Base-by-base conservation (phyloP, 2,329 filamentous ascomycete species). In the Colletotrichum tropicicola region DNA sequence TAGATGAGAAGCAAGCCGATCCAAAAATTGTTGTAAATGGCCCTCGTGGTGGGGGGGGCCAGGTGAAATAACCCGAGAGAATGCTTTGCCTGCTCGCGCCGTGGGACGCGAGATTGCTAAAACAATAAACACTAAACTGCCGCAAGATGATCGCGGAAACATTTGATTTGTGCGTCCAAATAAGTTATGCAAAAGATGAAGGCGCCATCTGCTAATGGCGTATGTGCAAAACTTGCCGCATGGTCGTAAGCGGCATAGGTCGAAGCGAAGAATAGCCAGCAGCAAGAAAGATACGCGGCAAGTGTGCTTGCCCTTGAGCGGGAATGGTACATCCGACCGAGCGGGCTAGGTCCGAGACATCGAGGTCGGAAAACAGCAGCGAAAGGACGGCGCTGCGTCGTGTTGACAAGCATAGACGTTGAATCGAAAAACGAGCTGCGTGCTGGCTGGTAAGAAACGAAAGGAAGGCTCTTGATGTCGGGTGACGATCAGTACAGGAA, bases 401-500 rank as follows among this genome's bases (percentile, higher is more conserved):
- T 58, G n/a, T 64, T 52, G 52, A 45, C 63, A 63, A 48, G 63
- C 59, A 52, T 48, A n/a, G 28, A 43, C 27, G 54, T 68, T 43
- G 62, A 68, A 61, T 45, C 59, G 61, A 61, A 66, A 19, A 53
- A 66, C 35, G 15, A 54, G 58, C 30, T 52, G 55, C 53, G 9
- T 61, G 64, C 48, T 67, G 61, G 55, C 49, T 49, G 43, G 39
- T 32, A 58, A 44, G 52, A 64, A 66, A n/a, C 43, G 67, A 71
- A 70, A n/a, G 35, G 43, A 51, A 68, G 41, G 56, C 35, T 41
- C 44, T 57, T 71, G 48, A 37, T 23, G 45, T 21, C 27, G 21
- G 23, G 17, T 5, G 23, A 25, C 23, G 35, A 56, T 63, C 43
- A 86, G 68, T 82, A 81, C 67, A 86, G 75, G 69, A 79, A 84